Percentiles rank a stretch among this genome's conserved stretches.
Conservation (phyloP, 306 rosid species). For the Nissolia schottii region DNA sequence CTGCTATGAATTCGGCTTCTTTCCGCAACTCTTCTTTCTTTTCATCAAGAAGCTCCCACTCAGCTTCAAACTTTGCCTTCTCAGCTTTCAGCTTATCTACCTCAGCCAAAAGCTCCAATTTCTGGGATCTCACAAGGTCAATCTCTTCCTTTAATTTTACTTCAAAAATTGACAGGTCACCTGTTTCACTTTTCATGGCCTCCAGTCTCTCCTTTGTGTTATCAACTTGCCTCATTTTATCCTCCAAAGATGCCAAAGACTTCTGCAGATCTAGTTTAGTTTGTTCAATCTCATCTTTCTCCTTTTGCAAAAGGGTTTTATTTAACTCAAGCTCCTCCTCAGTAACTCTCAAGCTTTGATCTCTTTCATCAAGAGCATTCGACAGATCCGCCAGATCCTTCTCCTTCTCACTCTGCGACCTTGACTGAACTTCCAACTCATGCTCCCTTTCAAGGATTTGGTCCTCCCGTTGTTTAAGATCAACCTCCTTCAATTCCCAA, state of each 20-base stretch:
- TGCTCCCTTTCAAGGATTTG: slow-evolving; percentile 67
- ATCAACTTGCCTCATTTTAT: slow-evolving; percentile 54
- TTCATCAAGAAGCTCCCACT: slow-evolving; percentile 95
- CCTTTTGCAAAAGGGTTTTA: slow-evolving; percentile 56
- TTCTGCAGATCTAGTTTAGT: slow-evolving; percentile 58
- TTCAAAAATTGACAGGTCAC: slow-evolving; percentile 71
- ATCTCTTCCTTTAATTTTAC: slow-evolving; percentile 89
- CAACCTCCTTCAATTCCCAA: slow-evolving; percentile 98
- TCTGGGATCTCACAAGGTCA: slow-evolving; percentile 75
- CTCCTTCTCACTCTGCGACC: slow-evolving; percentile 60
- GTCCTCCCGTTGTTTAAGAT: slow-evolving; percentile 72
- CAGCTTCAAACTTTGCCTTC: slow-evolving; percentile 89
- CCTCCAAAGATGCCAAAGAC: slow-evolving; percentile 58
- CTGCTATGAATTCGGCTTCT: slow-evolving; percentile 62
- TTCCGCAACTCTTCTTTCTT: slow-evolving; percentile 68
- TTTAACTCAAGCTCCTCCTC: slow-evolving; percentile 63
- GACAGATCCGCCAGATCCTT: slow-evolving; percentile 65
- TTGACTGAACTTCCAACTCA: slow-evolving; percentile 65
- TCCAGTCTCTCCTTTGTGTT: slow-evolving; percentile 58
- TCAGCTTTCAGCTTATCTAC: slow-evolving; percentile 68
- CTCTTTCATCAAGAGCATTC: slow-evolving; percentile 55
- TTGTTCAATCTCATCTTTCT: slow-evolving; percentile 58
- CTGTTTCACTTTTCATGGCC: slow-evolving; percentile 69
- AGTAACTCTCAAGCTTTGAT: slow-evolving; percentile 41
- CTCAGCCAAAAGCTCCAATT: slow-evolving; percentile 69